These are phyloP conservation scores for Tolypocladium sp. DNA, from an alignment of 2,329 filamentous ascomycete genomes.

Conservation along the genomic window DNA sequence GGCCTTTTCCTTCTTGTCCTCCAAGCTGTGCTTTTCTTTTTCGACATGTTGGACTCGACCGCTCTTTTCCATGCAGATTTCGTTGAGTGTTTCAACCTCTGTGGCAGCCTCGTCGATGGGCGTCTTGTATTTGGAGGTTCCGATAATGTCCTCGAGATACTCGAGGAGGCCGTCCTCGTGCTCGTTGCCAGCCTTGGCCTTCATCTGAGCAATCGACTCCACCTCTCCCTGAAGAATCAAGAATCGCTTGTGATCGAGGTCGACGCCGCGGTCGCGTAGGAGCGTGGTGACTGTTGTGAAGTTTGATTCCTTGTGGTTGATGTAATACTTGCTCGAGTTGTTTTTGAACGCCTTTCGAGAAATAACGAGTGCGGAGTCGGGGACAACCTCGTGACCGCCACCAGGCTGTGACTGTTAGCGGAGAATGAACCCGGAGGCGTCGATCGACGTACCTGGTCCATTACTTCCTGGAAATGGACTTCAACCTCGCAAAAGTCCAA, in stretches of 20 bases:
- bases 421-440: no score
- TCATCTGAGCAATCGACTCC: conserved; percentile 99
- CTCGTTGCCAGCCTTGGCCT: conserved; percentile 87
- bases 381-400: conserved; percentile 67
- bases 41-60: conserved; percentile 94
- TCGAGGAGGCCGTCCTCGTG: conserved; percentile 94
- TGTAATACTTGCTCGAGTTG: conserved; percentile 97
- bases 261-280: conserved; percentile 78
- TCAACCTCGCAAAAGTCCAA: conserved; percentile 90
- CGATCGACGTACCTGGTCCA: conserved; percentile 56
- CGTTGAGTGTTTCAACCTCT: conserved; percentile 87
- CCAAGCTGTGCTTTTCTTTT: conserved; percentile 86
- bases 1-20: conserved; percentile 95
- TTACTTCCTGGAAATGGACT: conserved; percentile 91
- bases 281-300: conserved; percentile 88
- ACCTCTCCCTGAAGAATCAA: conserved; percentile 96
- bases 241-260: conserved; percentile 97
- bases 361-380: conserved; percentile 76
- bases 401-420: conserved; percentile 43
- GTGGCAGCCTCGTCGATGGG: conserved; percentile 90
- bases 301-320: conserved; percentile 80
- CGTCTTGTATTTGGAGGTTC: conserved; percentile 95
- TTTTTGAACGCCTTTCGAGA: conserved; percentile 94
- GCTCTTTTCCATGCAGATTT: conserved; percentile 91
- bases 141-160: conserved; percentile 97